These are phyloP conservation scores for Penicillium olsonii DNA, from an alignment of 2,329 filamentous ascomycete genomes.

Conservation along the genomic window DNA sequence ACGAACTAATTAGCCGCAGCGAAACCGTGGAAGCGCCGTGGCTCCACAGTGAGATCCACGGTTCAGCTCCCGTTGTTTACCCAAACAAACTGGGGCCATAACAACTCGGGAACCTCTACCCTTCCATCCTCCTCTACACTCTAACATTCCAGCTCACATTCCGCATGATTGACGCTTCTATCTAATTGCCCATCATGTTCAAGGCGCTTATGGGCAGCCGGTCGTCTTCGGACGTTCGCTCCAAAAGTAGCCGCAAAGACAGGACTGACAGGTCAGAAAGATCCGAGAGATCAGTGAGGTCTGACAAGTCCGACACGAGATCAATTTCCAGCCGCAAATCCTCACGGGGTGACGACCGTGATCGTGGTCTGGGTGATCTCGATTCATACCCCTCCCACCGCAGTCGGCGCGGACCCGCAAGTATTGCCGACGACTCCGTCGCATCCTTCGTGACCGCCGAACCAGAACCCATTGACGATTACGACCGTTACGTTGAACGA, in stretches of 20 bases:
- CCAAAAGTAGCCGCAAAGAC: constrained; percentile 33
- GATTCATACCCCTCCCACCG: constrained; percentile 28
- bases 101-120: constrained; percentile 15
- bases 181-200: constrained; percentile 40
- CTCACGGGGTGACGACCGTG: constrained; percentile 51
- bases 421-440: constrained; percentile 32
- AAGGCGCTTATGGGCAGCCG: constrained; percentile 42
- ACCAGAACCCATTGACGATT: constrained; percentile 29
- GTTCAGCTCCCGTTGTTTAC: constrained; percentile 14
- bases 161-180: constrained; percentile 32
- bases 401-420: constrained; percentile 29
- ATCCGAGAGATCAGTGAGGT: constrained; percentile 7
- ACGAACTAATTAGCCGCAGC: not conserved
- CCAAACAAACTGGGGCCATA: constrained; percentile 27
- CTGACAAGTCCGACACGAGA: constrained; percentile 31
- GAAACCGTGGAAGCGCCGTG: not conserved
- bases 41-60: constrained; percentile 7
- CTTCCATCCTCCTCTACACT: constrained; percentile 9
- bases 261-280: constrained; percentile 22
- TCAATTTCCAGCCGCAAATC: constrained; percentile 42
- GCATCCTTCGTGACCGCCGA: constrained; percentile 45
- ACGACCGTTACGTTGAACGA: constrained; percentile 33
- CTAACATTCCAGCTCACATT: constrained; percentile 5
- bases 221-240: constrained; percentile 36
- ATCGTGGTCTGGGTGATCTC: constrained; percentile 41